phyloP scores from a whole-genome alignment of 257 asterid species.

The Solanum piurae region DNA sequence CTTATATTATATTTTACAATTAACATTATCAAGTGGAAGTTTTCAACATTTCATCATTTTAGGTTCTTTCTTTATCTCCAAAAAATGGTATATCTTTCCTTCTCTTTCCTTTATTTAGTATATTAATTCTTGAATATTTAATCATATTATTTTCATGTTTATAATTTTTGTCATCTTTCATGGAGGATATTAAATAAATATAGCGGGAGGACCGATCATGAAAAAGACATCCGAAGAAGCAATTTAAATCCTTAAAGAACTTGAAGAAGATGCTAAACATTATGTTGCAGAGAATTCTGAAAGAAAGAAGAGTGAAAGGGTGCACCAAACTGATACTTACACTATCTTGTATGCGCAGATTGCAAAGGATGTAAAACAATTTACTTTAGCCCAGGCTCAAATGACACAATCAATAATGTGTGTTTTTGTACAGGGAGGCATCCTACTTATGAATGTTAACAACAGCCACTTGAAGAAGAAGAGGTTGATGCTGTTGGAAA shows the following conservation, averaged over 20 bases:
- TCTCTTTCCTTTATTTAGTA: too few relatives aligned
- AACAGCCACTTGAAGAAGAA: background rate
- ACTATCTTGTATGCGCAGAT: background rate
- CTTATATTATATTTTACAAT: too few relatives aligned
- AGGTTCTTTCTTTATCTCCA: too few relatives aligned
- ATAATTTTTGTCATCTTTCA: too few relatives aligned
- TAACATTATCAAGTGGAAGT: too few relatives aligned
- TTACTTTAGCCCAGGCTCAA: background rate
- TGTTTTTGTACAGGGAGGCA: background rate
- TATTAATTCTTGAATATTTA: too few relatives aligned
- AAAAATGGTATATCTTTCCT: too few relatives aligned
- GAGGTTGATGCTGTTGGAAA: background rate
- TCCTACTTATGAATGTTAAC: background rate
- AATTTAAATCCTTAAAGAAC: background rate
- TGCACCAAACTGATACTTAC: background rate
- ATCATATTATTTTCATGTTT: too few relatives aligned
- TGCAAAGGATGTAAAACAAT: background rate
- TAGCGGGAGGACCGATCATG: background rate
- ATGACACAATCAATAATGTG: background rate
- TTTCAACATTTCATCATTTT: too few relatives aligned
- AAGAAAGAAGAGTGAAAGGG: background rate
- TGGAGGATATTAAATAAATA: background rate
- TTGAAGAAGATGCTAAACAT: background rate
- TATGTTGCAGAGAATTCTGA: background rate
- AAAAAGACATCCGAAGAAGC: background rate